These are phyloP conservation scores for Tylopilus subfusipes DNA, from an alignment of 768 basidiomycete species.

Conservation along the genomic window DNA sequence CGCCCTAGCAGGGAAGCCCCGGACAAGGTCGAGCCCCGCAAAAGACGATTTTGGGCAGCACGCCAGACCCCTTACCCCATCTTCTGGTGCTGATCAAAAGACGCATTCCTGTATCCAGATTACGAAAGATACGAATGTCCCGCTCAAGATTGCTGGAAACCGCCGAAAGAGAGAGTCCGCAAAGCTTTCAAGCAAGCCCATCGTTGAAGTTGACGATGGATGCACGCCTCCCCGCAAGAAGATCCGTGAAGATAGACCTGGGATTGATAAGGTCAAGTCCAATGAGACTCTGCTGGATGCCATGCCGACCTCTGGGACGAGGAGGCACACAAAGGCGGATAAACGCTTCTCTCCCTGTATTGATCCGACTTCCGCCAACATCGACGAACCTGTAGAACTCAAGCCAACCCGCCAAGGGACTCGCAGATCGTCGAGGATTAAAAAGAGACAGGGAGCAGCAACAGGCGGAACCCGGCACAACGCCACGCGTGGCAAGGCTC, in stretches of 20 bases:
- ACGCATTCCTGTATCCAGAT: background rate
- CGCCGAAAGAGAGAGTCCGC: constrained; percentile 27
- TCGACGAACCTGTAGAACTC: constrained; percentile 32
- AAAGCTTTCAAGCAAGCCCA: background rate
- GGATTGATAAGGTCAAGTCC: background rate
- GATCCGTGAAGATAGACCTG: constrained; percentile 7
- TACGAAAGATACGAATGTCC: background rate
- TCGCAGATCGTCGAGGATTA: constrained; percentile 19
- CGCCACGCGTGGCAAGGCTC: constrained; percentile 28
- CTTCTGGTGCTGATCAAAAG: background rate
- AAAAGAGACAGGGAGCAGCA: constrained; percentile 6
- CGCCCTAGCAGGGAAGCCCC: background rate
- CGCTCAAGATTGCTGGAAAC: constrained; percentile 18
- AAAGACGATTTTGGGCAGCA: background rate
- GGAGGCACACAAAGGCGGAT: constrained; percentile 34
- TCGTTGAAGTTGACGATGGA: constrained; percentile 15
- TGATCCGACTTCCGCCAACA: constrained; percentile 21
- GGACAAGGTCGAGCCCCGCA: background rate
- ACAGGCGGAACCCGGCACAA: constrained; percentile 11
- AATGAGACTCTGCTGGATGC: background rate
- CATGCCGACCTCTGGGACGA: constrained; percentile 15
- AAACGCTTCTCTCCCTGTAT: constrained; percentile 31
- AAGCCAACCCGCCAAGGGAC: constrained; percentile 3
- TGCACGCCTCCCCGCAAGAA: constrained; percentile 20
- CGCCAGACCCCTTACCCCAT: background rate